Evolutionary conservation across 2,329 filamentous ascomycete species (phyloP), one percentile per base, ranked within the genome.

Genomic region (Fusarium acutatum): DNA sequence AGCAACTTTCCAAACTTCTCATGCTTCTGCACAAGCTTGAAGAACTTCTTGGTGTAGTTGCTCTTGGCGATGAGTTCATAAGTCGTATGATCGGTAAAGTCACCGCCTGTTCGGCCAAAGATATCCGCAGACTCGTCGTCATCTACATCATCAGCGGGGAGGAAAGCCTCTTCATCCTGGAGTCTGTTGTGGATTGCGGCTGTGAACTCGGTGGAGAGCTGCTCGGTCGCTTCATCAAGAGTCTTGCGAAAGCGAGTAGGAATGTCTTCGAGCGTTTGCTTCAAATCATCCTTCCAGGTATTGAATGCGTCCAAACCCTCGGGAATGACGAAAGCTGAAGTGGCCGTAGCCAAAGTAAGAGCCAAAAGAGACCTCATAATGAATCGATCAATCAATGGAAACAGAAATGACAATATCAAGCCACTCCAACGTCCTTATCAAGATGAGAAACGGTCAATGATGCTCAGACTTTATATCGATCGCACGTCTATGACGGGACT

Each of bases 21-120:
- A 79, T 93, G 91, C 69, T 94, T 87, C 69, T 92, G 87, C 75
- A 97, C 88, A n/a, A 95, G 84, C 79, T 92, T 89, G 34, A 92
- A 90, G 49, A 97, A 92, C 81, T 91, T 93, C 54, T 89, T 93
- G 3, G 94, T 95, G 82, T 94, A 88, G 77, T 95, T 93, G 84
- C 89, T 92, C 77, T 88, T 84, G n/a, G 88, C 85, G 81, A 97
- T 94, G 68, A 95, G 84, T 81, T 97, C 86, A 82, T 95, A 97
- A 49, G 97, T 89, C 26, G 94, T 97, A 79, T 88, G 83, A 79
- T 94, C 92, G 11, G 89, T 85, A 69, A 84, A 83, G n/a, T 81
- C 74, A 40, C 80, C 74, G 20, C 75, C 67, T 58, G 64, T 58
- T 50, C 57, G 30, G 6, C 71, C 58, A 24, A 70, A 47, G 7